Percentiles rank a stretch among this genome's conserved stretches.
Evolutionary conservation across 192 early-diverging fungal species (phyloP).

Genomic region (Phycomyces nitens): DNA sequence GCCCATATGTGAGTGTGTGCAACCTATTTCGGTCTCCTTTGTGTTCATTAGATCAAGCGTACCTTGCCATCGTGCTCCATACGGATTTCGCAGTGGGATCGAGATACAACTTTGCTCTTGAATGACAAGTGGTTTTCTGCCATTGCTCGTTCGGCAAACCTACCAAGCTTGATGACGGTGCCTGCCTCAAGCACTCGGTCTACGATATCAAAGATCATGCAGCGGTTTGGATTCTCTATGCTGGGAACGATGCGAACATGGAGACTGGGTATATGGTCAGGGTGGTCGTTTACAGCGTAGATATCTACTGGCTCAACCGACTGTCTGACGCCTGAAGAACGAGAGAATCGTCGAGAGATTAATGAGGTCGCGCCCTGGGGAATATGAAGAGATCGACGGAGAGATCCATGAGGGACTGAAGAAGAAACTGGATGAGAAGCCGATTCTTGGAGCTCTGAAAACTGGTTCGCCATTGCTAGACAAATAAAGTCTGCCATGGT

Average conservation of each 20-base stretch:
- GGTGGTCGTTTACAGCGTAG: neutral
- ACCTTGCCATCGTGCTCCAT: constrained; percentile 60
- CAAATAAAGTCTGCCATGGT: constrained; percentile 24
- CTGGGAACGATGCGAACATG: constrained; percentile 55
- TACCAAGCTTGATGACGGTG: constrained; percentile 49
- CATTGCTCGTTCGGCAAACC: constrained; percentile 55
- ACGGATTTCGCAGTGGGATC: constrained; percentile 87
- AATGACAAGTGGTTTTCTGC: constrained; percentile 63
- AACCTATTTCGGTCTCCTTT: neutral
- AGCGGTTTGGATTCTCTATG: constrained; percentile 38
- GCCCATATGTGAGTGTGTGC: neutral
- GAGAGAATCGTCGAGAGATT: constrained; percentile 12
- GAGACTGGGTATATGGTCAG: neutral
- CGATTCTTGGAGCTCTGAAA: neutral
- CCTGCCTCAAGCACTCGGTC: constrained; percentile 51
- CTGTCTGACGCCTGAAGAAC: neutral
- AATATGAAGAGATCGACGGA: constrained; percentile 16
- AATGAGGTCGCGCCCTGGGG: constrained; percentile 11
- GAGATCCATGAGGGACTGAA: neutral
- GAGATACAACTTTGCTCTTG: constrained; percentile 79
- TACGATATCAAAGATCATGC: constrained; percentile 58
- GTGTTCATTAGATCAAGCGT: neutral
- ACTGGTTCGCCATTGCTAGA: constrained; percentile 20
- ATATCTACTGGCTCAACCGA: neutral
- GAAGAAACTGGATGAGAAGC: neutral